Base-by-base conservation (phyloP, 352 stramenopile genomes). In the Pythium oligandrum region DNA sequence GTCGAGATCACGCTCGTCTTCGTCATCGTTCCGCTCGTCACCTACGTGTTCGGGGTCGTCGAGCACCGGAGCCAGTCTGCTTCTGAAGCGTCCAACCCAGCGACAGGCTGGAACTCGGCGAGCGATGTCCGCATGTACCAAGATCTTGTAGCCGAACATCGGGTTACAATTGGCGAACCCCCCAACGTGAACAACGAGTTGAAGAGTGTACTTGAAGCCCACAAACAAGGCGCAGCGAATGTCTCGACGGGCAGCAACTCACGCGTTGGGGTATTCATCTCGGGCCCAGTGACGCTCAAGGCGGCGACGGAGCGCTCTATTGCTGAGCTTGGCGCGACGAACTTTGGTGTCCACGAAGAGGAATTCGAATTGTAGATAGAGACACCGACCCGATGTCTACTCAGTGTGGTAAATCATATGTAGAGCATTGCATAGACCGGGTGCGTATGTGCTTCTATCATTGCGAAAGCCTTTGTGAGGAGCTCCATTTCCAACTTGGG, bases 1-100 rank as follows among this genome's bases (percentile, higher is more conserved):
- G 61, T 80, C 32, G 73, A 76, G 47, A 71, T 68, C 33, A 33
- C 53, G 34, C 53, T 70, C 35, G 44, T 84, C 6, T 75, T 80
- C 42, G 12, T 73, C 11, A 39, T 67, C 26, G 64, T 64, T 2
- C 26, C 65, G 39, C 47, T 79, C 6, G 57, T 63, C 37, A 75
- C 70, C 30, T 30, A 37, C 0, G 35, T 65, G 31, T 31, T 82
- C 37, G 36, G 64, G 33, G 31, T 67, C 7, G 61, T 71, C 44
- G 45, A 32, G 4, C 38, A 9, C 48, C 61, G 9, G 68, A 80
- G 33, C 54, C 79, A 36, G 35, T 75, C 12, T 48, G 53, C 4
- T 51, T 64, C 33, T 67, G 66, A 37, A 36, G 58, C 26, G 61
- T 83, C 8, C 42, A 35, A 1, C 59, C 65, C 38, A 68, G 66